A percentile compares a stretch with the other conserved stretches of the same genome.
phyloP scores from a whole-genome alignment of 345 rosid genomes.

The Populus simonii region DNA sequence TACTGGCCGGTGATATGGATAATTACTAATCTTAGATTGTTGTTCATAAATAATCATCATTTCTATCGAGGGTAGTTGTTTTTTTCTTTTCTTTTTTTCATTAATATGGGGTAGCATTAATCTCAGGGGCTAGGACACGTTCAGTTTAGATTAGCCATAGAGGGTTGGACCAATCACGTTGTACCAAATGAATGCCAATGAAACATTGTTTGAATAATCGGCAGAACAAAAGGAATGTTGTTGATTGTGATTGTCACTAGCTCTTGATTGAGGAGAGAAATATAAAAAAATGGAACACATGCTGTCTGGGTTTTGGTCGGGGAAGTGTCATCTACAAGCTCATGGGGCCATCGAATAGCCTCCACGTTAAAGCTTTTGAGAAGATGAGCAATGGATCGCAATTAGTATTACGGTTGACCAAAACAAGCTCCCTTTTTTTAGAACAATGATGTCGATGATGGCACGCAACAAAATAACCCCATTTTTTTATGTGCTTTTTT shows the following conservation, averaged over 20 bases:
- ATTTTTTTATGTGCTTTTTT: background rate
- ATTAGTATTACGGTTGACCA: constrained; percentile 19
- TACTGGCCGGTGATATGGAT: no score
- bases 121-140: background rate
- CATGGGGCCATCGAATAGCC: constrained; percentile 15
- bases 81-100: no score
- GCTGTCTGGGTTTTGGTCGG: constrained; percentile 15
- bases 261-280: background rate
- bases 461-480: constrained; percentile 13
- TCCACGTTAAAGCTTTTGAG: constrained; percentile 1
- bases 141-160: no score
- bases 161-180: constrained; percentile 12
- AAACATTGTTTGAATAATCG: constrained; percentile 10
- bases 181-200: constrained; percentile 15
- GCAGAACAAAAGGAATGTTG: constrained; percentile 1
- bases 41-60: no score
- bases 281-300: background rate
- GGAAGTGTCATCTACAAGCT: background rate
- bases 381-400: constrained; percentile 6
- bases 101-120: background rate
- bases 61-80: no score
- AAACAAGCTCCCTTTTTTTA: constrained; percentile 9
- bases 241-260: constrained; percentile 3
- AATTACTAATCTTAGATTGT: no score
- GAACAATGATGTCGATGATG: constrained; percentile 26